Evolutionary conservation across 2,329 filamentous ascomycete genomes (phyloP).

Genomic region (Beauveria bassiana): DNA sequence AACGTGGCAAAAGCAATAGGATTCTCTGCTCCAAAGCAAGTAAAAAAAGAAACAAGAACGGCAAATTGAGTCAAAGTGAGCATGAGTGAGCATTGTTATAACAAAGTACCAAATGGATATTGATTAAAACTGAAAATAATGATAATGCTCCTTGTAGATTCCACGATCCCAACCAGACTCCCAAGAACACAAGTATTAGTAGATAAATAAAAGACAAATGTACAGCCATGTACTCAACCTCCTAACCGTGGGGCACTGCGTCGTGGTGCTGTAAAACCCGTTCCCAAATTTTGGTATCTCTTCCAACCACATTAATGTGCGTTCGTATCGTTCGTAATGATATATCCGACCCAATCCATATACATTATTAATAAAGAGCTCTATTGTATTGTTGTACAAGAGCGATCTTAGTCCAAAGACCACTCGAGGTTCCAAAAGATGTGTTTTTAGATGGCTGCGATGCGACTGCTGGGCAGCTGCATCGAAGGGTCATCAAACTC

Average conservation of each 20-base stretch:
- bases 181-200: neutral
- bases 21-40: neutral
- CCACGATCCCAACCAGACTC: neutral
- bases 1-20: neutral
- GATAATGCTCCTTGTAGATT: neutral
- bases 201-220: neutral
- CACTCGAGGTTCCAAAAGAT: neutral
- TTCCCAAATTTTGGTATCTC: slow-evolving; percentile 3
- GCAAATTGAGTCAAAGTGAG: neutral
- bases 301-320: slow-evolving; percentile 8
- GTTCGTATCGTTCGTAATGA: slow-evolving; percentile 16
- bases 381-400: slow-evolving; percentile 10
- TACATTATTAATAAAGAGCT: slow-evolving; percentile 13
- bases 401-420: slow-evolving; percentile 1
- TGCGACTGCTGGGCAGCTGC: slow-evolving; percentile 51
- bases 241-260: slow-evolving; percentile 2
- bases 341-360: slow-evolving; percentile 18
- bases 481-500: slow-evolving; percentile 51
- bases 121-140: neutral
- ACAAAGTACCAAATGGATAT: neutral
- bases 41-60: neutral
- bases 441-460: slow-evolving; percentile 43
- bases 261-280: slow-evolving; percentile 11
- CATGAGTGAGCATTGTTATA: too few relatives aligned
- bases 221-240: neutral